Evolutionary conservation across 1,139 yeast species (phyloP).

Genomic region (Suhomyces taliae): DNA sequence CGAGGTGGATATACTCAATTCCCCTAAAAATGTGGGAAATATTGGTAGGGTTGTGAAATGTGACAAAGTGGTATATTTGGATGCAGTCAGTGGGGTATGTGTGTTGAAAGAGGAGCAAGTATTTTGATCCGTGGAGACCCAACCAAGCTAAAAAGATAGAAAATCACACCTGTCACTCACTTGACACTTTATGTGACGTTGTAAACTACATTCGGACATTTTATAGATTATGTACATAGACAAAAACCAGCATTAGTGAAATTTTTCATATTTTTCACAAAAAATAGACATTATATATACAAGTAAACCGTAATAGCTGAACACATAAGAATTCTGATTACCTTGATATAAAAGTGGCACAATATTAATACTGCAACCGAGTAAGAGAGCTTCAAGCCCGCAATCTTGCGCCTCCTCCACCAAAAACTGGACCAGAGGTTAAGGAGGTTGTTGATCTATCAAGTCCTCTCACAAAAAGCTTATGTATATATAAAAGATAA

Average conservation of each 20-base stretch:
- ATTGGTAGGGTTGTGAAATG: constrained; percentile 49
- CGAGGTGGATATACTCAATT: constrained; percentile 40
- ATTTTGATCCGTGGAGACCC: neutral
- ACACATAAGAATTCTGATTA: too few relatives aligned
- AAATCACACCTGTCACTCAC: neutral
- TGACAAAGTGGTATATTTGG: constrained; percentile 36
- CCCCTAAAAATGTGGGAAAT: constrained; percentile 18
- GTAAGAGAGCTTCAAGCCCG: too few relatives aligned
- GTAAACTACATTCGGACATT: neutral
- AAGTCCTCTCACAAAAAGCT: too few relatives aligned
- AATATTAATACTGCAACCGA: too few relatives aligned
- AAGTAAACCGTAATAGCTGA: too few relatives aligned
- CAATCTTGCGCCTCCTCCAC: too few relatives aligned
- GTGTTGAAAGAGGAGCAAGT: constrained; percentile 21
- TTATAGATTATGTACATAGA: neutral
- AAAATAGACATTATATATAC: too few relatives aligned
- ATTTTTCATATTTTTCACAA: neutral
- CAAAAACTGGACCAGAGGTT: too few relatives aligned
- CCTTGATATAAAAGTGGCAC: too few relatives aligned
- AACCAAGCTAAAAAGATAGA: neutral
- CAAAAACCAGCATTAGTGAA: neutral
- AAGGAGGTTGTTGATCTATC: too few relatives aligned
- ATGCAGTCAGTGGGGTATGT: constrained; percentile 36
- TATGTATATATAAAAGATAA: too few relatives aligned
- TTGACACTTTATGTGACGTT: neutral